A percentile compares a stretch with the other conserved stretches of the same genome.
Evolutionary conservation across 2,329 filamentous ascomycete genomes (phyloP).

Genomic region (Penicillium sp.): DNA sequence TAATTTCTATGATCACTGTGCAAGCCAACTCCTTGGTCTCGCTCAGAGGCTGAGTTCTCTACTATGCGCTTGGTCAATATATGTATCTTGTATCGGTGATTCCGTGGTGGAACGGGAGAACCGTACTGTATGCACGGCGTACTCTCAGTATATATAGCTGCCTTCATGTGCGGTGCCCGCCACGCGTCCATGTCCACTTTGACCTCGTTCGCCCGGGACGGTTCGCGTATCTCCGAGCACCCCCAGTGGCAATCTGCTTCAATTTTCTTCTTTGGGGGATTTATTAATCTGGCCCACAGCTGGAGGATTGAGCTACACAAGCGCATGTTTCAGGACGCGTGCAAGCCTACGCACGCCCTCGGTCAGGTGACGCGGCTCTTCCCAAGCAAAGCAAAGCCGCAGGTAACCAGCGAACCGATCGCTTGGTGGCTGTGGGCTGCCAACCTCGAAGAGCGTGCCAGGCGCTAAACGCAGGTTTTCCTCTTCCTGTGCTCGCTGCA

Average conservation of each 20-base stretch:
- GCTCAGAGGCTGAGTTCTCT: too few relatives aligned
- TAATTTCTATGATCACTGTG: too few relatives aligned
- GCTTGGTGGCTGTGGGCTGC: conserved; percentile 53
- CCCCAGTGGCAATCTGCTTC: neutral
- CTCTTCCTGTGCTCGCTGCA: conserved; percentile 59
- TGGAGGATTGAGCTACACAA: neutral
- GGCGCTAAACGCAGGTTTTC: conserved; percentile 69
- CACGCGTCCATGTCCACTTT: conserved; percentile 17
- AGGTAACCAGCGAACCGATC: conserved; percentile 62
- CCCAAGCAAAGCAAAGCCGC: conserved; percentile 73
- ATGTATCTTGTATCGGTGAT: neutral
- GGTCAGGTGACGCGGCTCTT: conserved; percentile 63
- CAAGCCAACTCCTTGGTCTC: too few relatives aligned
- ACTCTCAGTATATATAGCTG: neutral
- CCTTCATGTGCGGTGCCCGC: neutral
- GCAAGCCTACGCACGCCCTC: conserved; percentile 70
- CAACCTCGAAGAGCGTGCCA: conserved; percentile 71
- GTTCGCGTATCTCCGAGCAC: conserved; percentile 1
- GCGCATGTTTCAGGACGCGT: conserved; percentile 21
- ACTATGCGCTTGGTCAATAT: too few relatives aligned
- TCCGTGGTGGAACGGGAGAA: neutral
- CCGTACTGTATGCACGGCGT: neutral
- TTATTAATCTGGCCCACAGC: neutral
- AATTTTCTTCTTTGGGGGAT: neutral
- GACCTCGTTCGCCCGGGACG: neutral